These are phyloP conservation scores for Mollisia scopiformis DNA, from an alignment of 2,329 filamentous ascomycete species.

Conservation along the genomic window DNA sequence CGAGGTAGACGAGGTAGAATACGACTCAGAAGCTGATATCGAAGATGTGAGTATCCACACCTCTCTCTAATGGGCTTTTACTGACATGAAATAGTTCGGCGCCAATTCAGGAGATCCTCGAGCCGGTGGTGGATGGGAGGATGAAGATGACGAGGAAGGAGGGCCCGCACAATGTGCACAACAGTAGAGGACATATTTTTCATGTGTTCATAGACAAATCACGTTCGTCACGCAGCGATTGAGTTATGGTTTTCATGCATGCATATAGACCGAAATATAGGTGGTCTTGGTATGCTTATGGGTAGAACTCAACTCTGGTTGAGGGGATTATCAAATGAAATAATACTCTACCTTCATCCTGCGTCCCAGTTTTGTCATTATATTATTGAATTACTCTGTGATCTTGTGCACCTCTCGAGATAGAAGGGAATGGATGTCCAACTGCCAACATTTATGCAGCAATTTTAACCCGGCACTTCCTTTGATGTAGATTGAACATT, in stretches of 20 bases:
- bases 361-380: too few species aligned
- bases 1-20: constrained; percentile 84
- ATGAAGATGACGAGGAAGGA: constrained; percentile 64
- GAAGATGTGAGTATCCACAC: constrained; percentile 64
- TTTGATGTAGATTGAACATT: too few species aligned
- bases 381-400: too few species aligned
- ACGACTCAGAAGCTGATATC: constrained; percentile 80
- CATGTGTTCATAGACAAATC: constrained; percentile 6
- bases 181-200: constrained; percentile 28
- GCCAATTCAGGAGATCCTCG: constrained; percentile 70
- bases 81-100: constrained; percentile 61
- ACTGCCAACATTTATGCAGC: too few species aligned
- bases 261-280: not conserved
- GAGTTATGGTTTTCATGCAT: not conserved
- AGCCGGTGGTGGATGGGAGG: constrained; percentile 68
- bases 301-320: not conserved
- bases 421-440: too few species aligned
- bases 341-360: not conserved
- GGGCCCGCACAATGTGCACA: constrained; percentile 65
- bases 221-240: constrained; percentile 15
- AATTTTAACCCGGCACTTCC: too few species aligned
- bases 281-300: not conserved
- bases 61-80: constrained; percentile 9
- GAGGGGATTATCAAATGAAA: not conserved
- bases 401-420: too few species aligned